Percentiles rank a stretch among this genome's conserved stretches.
Conservation (phyloP, 1,284 basidiomycete genomes). For the Termitomyces sp. region DNA sequence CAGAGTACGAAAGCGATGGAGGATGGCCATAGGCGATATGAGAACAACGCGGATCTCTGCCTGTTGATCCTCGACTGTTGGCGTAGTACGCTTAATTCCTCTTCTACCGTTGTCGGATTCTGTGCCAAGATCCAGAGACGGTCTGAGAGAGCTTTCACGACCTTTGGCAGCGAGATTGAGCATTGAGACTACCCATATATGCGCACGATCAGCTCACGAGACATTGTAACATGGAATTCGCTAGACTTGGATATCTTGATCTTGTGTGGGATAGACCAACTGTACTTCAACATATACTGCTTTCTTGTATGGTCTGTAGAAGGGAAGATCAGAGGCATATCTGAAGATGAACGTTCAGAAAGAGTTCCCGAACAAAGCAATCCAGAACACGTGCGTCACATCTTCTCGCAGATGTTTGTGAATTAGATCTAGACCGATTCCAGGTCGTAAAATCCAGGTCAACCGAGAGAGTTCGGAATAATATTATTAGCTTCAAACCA, state of each 20-base stretch:
- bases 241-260: not conserved
- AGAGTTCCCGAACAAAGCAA: too few relatives aligned
- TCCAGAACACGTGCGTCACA: too few relatives aligned
- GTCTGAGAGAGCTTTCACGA: too few relatives aligned
- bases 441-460: not conserved
- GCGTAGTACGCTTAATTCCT: too few relatives aligned
- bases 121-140: not conserved
- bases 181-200: not conserved
- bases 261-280: not conserved
- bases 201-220: not conserved
- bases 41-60: not conserved
- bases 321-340: not conserved
- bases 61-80: too few relatives aligned
- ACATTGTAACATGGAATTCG: not conserved
- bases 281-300: not conserved
- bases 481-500: not conserved
- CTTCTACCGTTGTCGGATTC: not conserved
- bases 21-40: not conserved
- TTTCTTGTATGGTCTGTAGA: not conserved
- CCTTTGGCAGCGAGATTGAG: not conserved
- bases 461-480: not conserved
- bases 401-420: too few relatives aligned
- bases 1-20: not conserved
- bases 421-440: too few relatives aligned
- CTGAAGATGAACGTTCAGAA: too few relatives aligned